phyloP scores from a whole-genome alignment of 2,329 filamentous ascomycete species.

The Cladophialophora immunda region DNA sequence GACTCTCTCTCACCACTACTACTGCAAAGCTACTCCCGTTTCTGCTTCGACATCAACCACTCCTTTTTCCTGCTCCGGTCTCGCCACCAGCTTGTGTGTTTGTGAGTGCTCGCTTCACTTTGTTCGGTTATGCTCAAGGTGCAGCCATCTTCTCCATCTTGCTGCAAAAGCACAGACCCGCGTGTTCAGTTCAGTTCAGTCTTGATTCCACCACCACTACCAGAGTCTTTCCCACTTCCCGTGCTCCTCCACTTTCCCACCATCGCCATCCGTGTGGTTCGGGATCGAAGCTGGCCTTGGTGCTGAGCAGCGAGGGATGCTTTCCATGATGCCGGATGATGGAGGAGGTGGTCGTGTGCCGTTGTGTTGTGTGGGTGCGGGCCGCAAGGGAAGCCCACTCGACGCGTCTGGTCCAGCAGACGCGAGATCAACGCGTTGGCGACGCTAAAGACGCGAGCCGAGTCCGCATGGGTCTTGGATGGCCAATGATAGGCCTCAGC shows the following conservation, averaged over 20 bases:
- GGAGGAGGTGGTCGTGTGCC: slow-evolving; percentile 12
- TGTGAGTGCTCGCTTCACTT: slow-evolving; percentile 22
- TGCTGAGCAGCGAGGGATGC: not conserved
- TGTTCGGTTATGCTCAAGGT: slow-evolving; percentile 8
- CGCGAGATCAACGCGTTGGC: slow-evolving; percentile 18
- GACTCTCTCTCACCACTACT: slow-evolving; percentile 1
- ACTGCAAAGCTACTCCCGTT: slow-evolving; percentile 16
- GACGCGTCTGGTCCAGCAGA: slow-evolving; percentile 22
- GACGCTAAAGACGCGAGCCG: slow-evolving; percentile 8
- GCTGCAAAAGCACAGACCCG: slow-evolving; percentile 32
- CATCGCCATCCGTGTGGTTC: not conserved
- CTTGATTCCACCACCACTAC: slow-evolving; percentile 16
- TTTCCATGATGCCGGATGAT: slow-evolving; percentile 1
- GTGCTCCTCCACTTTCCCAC: slow-evolving; percentile 12
- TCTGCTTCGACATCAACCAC: slow-evolving; percentile 2
- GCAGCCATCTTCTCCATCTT: slow-evolving; percentile 9
- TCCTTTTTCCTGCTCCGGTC: not conserved
- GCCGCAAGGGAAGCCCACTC: slow-evolving; percentile 7
- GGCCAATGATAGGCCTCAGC: not conserved
- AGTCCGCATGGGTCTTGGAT: not conserved
- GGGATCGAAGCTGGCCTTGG: not conserved
- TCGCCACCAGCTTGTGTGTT: slow-evolving; percentile 1
- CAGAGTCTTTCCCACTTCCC: slow-evolving; percentile 10
- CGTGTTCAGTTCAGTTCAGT: slow-evolving; percentile 21
- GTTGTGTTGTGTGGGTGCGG: not conserved